These are phyloP conservation scores for Sordariomycetes sp. DNA, from an alignment of 2,329 filamentous ascomycete species.

Conservation along the genomic window DNA sequence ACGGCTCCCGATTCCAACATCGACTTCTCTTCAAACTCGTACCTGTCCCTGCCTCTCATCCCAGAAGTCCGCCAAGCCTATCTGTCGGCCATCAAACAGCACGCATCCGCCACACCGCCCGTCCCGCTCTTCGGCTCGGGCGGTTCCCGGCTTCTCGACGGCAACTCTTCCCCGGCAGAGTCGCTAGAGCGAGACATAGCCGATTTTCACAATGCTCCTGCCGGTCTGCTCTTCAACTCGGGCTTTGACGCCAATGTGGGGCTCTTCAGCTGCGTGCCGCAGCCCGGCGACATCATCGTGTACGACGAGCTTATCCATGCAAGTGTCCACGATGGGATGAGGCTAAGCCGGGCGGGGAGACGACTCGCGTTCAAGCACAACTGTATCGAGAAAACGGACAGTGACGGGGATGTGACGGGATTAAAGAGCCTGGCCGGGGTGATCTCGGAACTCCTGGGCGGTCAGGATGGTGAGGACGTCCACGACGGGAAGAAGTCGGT, in stretches of 20 bases:
- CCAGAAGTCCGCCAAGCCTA: constrained; percentile 47
- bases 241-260: constrained; percentile 56
- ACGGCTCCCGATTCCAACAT: constrained; percentile 28
- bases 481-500: constrained; percentile 31
- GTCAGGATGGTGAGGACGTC: constrained; percentile 15
- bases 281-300: constrained; percentile 47
- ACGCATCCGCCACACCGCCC: not conserved
- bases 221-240: constrained; percentile 40
- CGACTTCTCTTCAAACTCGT: constrained; percentile 69
- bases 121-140: constrained; percentile 28
- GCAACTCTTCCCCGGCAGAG: constrained; percentile 31
- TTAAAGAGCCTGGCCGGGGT: not conserved
- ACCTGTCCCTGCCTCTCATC: constrained; percentile 58
- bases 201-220: constrained; percentile 27
- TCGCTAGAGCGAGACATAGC: constrained; percentile 31
- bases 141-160: constrained; percentile 39
- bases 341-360: constrained; percentile 38
- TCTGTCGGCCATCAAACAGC: constrained; percentile 20
- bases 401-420: not conserved
- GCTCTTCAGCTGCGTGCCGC: constrained; percentile 46
- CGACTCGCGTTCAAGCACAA: constrained; percentile 45
- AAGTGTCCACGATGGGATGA: constrained; percentile 68
- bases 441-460: constrained; percentile 12
- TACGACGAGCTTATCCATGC: constrained; percentile 70
- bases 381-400: constrained; percentile 11